Evolutionary conservation across 1,284 basidiomycete genomes (phyloP).

Genomic region (Hymenochaete sp.): DNA sequence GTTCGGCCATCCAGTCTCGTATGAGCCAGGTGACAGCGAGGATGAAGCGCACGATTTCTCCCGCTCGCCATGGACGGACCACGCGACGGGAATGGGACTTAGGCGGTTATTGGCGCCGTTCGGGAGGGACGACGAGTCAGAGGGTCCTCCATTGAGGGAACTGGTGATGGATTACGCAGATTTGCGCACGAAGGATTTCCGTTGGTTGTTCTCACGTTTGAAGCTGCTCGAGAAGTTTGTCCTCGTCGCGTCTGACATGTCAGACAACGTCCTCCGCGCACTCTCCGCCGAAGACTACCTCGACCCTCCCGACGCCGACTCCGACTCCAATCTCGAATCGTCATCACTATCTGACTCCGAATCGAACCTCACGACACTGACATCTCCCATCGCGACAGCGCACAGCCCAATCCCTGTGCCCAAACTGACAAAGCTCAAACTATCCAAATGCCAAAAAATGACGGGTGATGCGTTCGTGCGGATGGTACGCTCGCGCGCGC

Average conservation of each 20-base stretch:
- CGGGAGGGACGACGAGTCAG: constrained; percentile 29
- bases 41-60: constrained; percentile 65
- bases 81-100: constrained; percentile 70
- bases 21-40: constrained; percentile 57
- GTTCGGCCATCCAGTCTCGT: constrained; percentile 32
- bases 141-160: constrained; percentile 48
- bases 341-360: neutral
- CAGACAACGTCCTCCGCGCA: constrained; percentile 55
- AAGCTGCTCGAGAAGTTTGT: constrained; percentile 47
- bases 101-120: constrained; percentile 43
- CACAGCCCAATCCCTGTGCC: constrained; percentile 35
- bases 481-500: constrained; percentile 37
- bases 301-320: neutral
- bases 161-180: constrained; percentile 72
- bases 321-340: neutral
- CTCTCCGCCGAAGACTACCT: constrained; percentile 19
- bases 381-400: too few relatives aligned
- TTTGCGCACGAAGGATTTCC: constrained; percentile 71
- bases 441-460: constrained; percentile 56
- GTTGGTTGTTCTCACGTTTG: constrained; percentile 52
- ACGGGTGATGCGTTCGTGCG: constrained; percentile 48
- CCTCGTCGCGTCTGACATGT: constrained; percentile 72
- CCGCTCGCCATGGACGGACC: constrained; percentile 65
- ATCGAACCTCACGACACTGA: too few relatives aligned
- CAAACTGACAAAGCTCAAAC: constrained; percentile 38